Evolutionary conservation across 2,329 filamentous ascomycete species (phyloP).

Genomic region (Cryphonectria naterciae): DNA sequence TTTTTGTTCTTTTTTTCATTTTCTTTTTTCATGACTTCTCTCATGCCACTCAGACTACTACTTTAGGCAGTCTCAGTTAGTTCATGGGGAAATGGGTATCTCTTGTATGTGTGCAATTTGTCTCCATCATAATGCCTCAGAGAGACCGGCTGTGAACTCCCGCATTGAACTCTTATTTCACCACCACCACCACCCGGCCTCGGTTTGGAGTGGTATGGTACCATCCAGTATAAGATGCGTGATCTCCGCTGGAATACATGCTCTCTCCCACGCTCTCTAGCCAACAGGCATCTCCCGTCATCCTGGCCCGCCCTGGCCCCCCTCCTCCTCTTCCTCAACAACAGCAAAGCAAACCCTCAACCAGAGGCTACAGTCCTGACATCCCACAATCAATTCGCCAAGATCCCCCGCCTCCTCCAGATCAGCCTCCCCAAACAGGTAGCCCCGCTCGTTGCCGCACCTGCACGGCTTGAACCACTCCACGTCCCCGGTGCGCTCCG

Average conservation of each 20-base stretch:
- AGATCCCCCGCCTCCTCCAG: slow-evolving; percentile 61
- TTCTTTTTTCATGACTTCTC: slow-evolving; percentile 16
- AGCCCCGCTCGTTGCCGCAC: slow-evolving; percentile 66
- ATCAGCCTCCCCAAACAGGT: slow-evolving; percentile 61
- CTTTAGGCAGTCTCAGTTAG: slow-evolving; percentile 51
- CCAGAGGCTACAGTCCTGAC: slow-evolving; percentile 69
- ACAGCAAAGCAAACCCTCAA: slow-evolving; percentile 66
- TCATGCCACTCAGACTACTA: slow-evolving; percentile 27
- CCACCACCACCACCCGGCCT: background rate
- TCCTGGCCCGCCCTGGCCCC: slow-evolving; percentile 19
- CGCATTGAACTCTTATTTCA: background rate
- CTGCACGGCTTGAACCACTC: slow-evolving; percentile 64
- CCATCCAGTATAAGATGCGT: background rate
- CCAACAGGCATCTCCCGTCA: background rate
- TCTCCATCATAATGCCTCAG: background rate
- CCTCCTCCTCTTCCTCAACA: slow-evolving; percentile 43
- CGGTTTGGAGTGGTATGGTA: background rate
- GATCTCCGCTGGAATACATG: background rate
- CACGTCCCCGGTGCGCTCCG: slow-evolving; percentile 33
- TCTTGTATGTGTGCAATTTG: slow-evolving; percentile 17
- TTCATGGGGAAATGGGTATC: slow-evolving; percentile 28
- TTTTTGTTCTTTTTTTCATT: slow-evolving; percentile 17
- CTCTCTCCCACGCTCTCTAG: background rate
- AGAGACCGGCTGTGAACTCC: background rate
- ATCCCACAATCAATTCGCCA: slow-evolving; percentile 67